These are phyloP conservation scores for Pythium aquatile DNA, from an alignment of 352 stramenopile genomes.

Conservation along the genomic window DNA sequence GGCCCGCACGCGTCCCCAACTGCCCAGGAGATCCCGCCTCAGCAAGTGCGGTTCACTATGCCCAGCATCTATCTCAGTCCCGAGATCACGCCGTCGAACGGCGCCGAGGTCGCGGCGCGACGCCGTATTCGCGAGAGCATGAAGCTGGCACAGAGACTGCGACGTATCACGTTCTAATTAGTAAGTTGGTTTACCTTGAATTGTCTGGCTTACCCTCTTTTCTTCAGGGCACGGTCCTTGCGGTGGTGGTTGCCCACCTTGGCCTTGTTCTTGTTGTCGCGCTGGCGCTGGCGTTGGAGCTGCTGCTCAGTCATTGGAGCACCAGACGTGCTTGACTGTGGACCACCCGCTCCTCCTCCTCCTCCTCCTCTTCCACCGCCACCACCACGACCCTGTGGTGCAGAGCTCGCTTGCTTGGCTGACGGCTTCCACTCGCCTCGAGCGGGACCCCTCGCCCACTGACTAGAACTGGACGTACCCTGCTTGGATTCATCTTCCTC, in stretches of 20 bases:
- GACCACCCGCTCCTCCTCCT: not conserved
- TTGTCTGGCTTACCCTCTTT: slow-evolving; percentile 40
- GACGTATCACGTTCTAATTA: slow-evolving; percentile 33
- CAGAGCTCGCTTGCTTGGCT: not conserved
- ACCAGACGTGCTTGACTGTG: not conserved
- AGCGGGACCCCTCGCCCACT: slow-evolving; percentile 6
- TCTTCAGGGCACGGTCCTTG: slow-evolving; percentile 82
- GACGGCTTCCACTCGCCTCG: slow-evolving; percentile 18
- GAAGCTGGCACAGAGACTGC: slow-evolving; percentile 35
- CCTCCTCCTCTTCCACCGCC: not conserved
- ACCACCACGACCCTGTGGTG: not conserved
- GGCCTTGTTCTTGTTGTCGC: slow-evolving; percentile 64
- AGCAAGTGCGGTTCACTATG: slow-evolving; percentile 35
- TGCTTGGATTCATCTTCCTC: slow-evolving; percentile 20
- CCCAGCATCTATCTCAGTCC: slow-evolving; percentile 41
- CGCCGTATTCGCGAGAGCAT: slow-evolving; percentile 37
- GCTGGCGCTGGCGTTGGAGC: slow-evolving; percentile 31
- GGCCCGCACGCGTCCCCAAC: not conserved
- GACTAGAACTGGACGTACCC: not conserved
- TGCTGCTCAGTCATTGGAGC: slow-evolving; percentile 20
- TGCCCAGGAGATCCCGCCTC: slow-evolving; percentile 8
- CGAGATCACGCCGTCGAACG: slow-evolving; percentile 26
- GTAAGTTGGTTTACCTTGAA: not conserved
- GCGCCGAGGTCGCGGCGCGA: slow-evolving; percentile 22
- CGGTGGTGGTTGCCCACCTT: slow-evolving; percentile 81